phyloP scores from a whole-genome alignment of 1,139 yeast species.

The Eremothecium cymbalariae region DNA sequence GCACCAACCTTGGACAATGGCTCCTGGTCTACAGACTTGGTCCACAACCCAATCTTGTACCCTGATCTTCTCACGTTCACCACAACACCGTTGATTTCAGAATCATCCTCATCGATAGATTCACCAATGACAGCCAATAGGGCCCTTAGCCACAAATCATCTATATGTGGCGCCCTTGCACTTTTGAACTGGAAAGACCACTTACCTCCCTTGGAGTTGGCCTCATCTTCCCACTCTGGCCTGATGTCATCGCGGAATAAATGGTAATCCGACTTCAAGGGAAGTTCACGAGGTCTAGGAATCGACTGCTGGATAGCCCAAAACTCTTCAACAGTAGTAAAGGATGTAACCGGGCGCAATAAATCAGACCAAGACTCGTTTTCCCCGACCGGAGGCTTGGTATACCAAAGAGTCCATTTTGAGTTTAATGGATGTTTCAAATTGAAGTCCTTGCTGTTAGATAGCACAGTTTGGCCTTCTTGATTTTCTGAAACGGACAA shows the following conservation, averaged over 20 bases:
- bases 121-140: constrained; percentile 92
- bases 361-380: constrained; percentile 90
- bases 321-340: constrained; percentile 91
- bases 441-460: constrained; percentile 29
- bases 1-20: constrained; percentile 66
- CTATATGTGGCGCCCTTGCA: constrained; percentile 54
- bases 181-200: constrained; percentile 78
- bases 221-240: constrained; percentile 97
- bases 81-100: constrained; percentile 92
- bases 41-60: constrained; percentile 88
- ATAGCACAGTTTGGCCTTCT: constrained; percentile 25
- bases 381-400: constrained; percentile 77
- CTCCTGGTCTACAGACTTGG: constrained; percentile 59
- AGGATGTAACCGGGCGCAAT: constrained; percentile 86
- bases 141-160: constrained; percentile 90
- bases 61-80: constrained; percentile 79
- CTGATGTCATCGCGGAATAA: constrained; percentile 89
- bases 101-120: constrained; percentile 67
- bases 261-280: constrained; percentile 89
- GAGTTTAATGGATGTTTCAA: constrained; percentile 79
- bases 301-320: constrained; percentile 97
- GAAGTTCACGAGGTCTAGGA: constrained; percentile 87
- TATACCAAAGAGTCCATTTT: constrained; percentile 97
- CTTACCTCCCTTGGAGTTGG: constrained; percentile 87
- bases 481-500: constrained; percentile 22